These are phyloP conservation scores for Solanum raphanifolium DNA, from an alignment of 257 asterid species.

Conservation along the genomic window DNA sequence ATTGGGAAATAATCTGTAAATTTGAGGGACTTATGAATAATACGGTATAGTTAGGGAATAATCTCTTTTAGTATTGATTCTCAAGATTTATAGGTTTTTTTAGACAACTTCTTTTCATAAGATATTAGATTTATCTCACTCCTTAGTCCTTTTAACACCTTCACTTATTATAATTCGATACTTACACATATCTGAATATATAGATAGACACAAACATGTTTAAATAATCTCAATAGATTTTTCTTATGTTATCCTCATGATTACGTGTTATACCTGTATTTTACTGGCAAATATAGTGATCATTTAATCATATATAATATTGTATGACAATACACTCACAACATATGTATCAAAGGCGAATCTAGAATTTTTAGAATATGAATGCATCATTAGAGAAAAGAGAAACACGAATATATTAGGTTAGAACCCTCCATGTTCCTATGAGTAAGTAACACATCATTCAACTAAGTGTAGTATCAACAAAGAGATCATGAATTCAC, in stretches of 20 bases:
- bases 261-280: not conserved
- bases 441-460: not conserved
- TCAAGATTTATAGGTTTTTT: not conserved
- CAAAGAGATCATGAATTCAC: not conserved
- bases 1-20: not conserved
- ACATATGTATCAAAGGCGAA: fast-evolving
- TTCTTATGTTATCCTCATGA: not conserved
- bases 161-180: not conserved
- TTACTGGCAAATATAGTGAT: not conserved
- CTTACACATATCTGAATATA: not conserved
- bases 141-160: not conserved
- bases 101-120: not conserved
- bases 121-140: not conserved
- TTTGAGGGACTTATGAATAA: not conserved
- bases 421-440: not conserved
- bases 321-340: not conserved
- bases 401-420: not conserved
- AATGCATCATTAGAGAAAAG: not conserved
- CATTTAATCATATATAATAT: not conserved
- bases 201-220: fast-evolving
- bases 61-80: not conserved
- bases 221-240: not conserved
- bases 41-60: not conserved
- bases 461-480: not conserved
- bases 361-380: not conserved